Evolutionary conservation across 805 yeast genomes (phyloP).

Genomic region (Spathaspora boniae): DNA sequence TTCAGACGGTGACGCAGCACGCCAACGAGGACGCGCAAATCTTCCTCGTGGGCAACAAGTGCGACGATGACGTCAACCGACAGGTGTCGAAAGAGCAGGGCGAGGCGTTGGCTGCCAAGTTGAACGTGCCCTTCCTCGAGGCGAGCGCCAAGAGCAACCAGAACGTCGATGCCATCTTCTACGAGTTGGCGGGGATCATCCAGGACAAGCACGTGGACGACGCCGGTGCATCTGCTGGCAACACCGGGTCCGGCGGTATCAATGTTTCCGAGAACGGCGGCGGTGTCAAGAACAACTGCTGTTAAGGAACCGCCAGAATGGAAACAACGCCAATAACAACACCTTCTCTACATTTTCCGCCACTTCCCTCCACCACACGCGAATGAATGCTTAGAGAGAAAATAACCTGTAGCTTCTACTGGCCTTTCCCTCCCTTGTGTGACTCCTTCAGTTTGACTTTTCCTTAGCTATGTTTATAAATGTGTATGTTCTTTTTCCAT

Average conservation of each 20-base stretch:
- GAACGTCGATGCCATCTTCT: constrained; percentile 89
- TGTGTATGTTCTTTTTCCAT: too few species aligned
- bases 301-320: constrained; percentile 29
- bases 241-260: constrained; percentile 25
- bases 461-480: too few species aligned
- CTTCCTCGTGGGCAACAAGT: constrained; percentile 92
- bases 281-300: constrained; percentile 34
- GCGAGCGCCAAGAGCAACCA: constrained; percentile 93
- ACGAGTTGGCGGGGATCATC: constrained; percentile 81
- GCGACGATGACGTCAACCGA: constrained; percentile 85
- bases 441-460: too few species aligned
- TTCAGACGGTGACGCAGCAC: constrained; percentile 90
- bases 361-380: too few species aligned
- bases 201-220: constrained; percentile 67
- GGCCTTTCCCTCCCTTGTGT: too few species aligned
- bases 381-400: too few species aligned
- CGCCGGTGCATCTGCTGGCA: constrained; percentile 26
- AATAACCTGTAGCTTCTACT: too few species aligned
- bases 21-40: constrained; percentile 95
- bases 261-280: constrained; percentile 34
- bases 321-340: too few species aligned
- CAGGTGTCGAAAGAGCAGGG: constrained; percentile 90
- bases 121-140: constrained; percentile 89
- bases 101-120: constrained; percentile 77
- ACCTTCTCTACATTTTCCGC: too few species aligned